Conservation (phyloP, 2,329 filamentous ascomycete genomes). For the Iodosphaeria phyllophila region DNA sequence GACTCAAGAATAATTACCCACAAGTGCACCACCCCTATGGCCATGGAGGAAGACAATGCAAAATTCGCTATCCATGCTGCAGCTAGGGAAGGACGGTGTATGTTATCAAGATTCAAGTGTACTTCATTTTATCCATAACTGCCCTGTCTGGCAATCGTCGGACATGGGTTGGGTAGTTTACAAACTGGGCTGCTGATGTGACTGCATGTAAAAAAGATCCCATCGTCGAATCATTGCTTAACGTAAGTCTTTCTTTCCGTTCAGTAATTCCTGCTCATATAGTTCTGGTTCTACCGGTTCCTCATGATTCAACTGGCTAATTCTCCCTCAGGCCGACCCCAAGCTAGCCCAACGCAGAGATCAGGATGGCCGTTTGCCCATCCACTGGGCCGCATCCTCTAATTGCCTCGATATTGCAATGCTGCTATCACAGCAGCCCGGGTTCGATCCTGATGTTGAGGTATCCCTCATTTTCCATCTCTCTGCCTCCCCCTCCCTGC, state of each 20-base stretch:
- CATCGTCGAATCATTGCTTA: slow-evolving; percentile 7
- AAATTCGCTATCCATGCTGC: slow-evolving; percentile 80
- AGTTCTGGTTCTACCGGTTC: too few species aligned
- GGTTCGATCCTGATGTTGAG: slow-evolving; percentile 71
- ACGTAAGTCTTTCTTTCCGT: too few species aligned
- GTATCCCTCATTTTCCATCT: slow-evolving; percentile 24
- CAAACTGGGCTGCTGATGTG: slow-evolving; percentile 56
- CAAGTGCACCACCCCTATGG: background rate
- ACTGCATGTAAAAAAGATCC: slow-evolving; percentile 33
- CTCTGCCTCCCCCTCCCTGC: background rate
- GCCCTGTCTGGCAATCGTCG: slow-evolving; percentile 1
- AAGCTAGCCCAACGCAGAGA: slow-evolving; percentile 58
- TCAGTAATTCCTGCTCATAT: too few species aligned
- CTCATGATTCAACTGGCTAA: background rate
- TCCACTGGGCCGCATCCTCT: slow-evolving; percentile 87
- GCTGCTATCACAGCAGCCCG: slow-evolving; percentile 47
- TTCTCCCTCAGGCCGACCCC: slow-evolving; percentile 45
- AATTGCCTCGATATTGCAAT: slow-evolving; percentile 61
- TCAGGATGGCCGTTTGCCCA: slow-evolving; percentile 71
- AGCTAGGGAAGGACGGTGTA: slow-evolving; percentile 69
- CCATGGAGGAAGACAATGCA: slow-evolving; percentile 21
- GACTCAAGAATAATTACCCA: too few species aligned
- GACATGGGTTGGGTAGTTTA: slow-evolving; percentile 15
- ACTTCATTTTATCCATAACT: background rate
- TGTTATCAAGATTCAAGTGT: too few species aligned